Evolutionary conservation across 208 protist genomes (phyloP).

Genomic region (Leishmania martiniquensis): DNA sequence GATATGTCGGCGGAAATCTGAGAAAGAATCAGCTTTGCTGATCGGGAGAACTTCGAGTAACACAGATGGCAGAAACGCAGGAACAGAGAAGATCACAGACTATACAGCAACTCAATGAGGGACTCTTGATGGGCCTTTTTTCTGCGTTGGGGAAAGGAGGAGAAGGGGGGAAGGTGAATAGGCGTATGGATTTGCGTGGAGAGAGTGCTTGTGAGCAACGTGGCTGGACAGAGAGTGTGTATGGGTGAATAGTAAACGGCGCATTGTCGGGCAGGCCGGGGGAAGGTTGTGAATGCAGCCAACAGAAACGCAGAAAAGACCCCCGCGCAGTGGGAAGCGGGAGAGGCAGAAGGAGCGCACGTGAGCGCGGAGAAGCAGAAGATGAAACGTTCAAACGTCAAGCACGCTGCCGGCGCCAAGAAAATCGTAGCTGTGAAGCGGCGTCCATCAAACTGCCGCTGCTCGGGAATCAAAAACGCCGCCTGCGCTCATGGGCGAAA

Average conservation of each 20-base stretch:
- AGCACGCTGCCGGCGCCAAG: not conserved
- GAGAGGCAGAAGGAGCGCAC: not conserved
- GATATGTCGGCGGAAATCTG: not conserved
- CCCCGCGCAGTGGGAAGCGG: not conserved
- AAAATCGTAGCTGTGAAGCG: too few species aligned
- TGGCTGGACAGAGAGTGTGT: not conserved
- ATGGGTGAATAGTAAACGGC: not conserved
- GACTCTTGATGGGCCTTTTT: not conserved
- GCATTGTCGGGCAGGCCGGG: not conserved
- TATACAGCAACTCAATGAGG: not conserved
- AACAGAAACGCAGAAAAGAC: not conserved
- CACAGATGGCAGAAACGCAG: not conserved
- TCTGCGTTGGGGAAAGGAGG: not conserved
- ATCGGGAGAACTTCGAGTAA: not conserved
- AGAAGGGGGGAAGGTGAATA: not conserved
- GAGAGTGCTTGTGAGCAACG: not conserved
- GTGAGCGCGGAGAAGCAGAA: conserved; percentile 5
- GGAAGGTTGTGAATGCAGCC: not conserved
- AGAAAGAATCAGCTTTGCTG: not conserved
- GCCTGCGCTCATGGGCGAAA: not conserved
- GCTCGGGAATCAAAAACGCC: not conserved
- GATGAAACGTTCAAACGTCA: not conserved
- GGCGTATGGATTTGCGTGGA: not conserved
- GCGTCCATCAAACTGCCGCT: too few species aligned
- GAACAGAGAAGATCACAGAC: not conserved